phyloP scores from a whole-genome alignment of 1,139 yeast species.

The Scheffersomyces titani region DNA sequence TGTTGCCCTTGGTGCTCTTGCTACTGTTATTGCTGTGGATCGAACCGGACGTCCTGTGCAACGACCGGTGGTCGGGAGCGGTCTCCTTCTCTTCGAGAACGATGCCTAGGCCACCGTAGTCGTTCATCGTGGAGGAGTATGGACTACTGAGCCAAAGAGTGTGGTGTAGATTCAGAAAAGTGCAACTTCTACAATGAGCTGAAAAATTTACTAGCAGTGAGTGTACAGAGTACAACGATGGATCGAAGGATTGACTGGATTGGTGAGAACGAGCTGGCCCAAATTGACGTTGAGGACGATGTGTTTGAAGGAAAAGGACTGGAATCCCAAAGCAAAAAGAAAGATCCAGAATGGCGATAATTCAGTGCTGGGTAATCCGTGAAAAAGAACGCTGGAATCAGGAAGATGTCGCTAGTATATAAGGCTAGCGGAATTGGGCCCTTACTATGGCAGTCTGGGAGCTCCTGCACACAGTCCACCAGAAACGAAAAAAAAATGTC shows the following conservation, averaged over 20 bases:
- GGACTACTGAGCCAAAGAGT: not conserved
- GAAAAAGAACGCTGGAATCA: not conserved
- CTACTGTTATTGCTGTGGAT: not conserved
- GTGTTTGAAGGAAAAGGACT: not conserved
- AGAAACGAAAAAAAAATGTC: not conserved
- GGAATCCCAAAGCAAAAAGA: not conserved
- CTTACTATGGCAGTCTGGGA: not conserved
- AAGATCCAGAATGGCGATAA: not conserved
- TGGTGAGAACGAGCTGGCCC: not conserved
- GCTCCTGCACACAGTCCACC: not conserved
- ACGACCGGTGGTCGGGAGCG: not conserved
- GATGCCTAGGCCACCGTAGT: conserved; percentile 16
- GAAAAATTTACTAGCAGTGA: not conserved
- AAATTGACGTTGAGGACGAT: not conserved
- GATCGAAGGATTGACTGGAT: not conserved
- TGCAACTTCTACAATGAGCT: not conserved
- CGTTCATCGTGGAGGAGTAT: conserved; percentile 9
- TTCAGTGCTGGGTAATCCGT: not conserved
- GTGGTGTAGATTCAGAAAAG: not conserved
- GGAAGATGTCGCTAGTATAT: not conserved
- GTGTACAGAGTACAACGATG: not conserved
- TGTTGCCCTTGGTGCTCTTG: not conserved
- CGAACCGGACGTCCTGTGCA: not conserved
- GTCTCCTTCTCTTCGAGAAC: conserved; percentile 15
- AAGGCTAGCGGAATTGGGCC: not conserved